Evolutionary conservation across 2,329 filamentous ascomycete species (phyloP), one percentile per base, ranked within the genome.

Genomic region (Neofusicoccum laricinum): DNA sequence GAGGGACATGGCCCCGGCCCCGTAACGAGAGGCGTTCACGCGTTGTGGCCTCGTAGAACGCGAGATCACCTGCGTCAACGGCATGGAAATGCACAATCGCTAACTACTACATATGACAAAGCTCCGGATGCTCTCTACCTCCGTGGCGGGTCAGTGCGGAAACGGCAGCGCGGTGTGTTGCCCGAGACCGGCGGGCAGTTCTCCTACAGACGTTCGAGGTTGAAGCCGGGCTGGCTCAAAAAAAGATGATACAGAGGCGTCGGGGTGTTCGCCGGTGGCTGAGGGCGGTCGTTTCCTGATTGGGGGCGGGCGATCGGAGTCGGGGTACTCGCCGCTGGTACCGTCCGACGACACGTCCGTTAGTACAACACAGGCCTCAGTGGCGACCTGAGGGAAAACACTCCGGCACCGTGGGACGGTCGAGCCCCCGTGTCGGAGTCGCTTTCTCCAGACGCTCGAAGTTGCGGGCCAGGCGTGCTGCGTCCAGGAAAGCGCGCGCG

Each of bases 351-450:
- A 41, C 55, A 59, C 55, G 6, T n/a, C 36, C 41, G 49, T 51
- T 30, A 36, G 32, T 12, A 50, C 53, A 34, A 45, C 40, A 34
- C 53, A 17, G 32, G 19, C n/a, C 15, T 8, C 17, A 11, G 49
- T 40, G 32, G 32, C 50, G 50, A 53, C 12, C 10, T 40, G 50
- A 57, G 19, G 34, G 49, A 36, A 51, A 51, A 36, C 15, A n/a
- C 30, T 36, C 49, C 49, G 49, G 30, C 15, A 14, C 49, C 15
- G 30, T 14, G 49, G 49, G 3, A 14, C 17, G 50, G 15, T 25
- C 30, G 53, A 19, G 41, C 17, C 55, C 55, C 46, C 55, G 55
- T 59, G 55, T 46, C 55, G 55, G 55, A 59, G 55, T 59, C 55
- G 55, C 17, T 59, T 45, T 4, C 41, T 45, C 41, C 30, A 46